Conservation (phyloP, 306 rosid species). For the Casuarina glauca region DNA sequence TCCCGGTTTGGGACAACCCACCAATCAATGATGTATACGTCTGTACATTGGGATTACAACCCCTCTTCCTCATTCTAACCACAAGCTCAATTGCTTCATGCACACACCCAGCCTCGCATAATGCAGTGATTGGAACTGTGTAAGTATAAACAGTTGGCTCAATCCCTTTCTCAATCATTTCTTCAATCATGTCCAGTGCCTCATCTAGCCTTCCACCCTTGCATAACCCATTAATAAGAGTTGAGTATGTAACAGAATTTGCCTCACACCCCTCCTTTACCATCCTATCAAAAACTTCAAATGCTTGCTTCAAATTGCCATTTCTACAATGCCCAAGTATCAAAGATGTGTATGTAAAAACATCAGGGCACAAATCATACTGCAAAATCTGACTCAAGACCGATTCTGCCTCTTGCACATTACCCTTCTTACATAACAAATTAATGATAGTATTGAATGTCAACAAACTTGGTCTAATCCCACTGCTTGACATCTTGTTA, state of each 20-base stretch:
- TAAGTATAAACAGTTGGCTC: constrained; percentile 40
- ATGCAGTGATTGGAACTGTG: constrained; percentile 37
- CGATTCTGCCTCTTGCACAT: constrained; percentile 34
- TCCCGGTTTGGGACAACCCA: constrained; percentile 37
- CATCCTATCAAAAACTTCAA: constrained; percentile 39
- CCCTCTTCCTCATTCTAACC: constrained; percentile 32
- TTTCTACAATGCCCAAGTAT: constrained; percentile 48
- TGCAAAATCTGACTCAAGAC: constrained; percentile 36
- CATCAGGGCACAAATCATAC: constrained; percentile 35
- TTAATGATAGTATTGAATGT: constrained; percentile 43
- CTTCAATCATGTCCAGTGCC: constrained; percentile 44
- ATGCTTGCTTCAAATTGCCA: constrained; percentile 31
- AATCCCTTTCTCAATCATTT: constrained; percentile 38
- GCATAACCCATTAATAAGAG: constrained; percentile 44
- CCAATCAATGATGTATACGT: constrained; percentile 42
- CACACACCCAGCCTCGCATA: constrained; percentile 36
- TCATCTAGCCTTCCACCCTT: constrained; percentile 41
- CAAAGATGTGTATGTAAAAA: constrained; percentile 43
- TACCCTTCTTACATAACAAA: constrained; percentile 45
- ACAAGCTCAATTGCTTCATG: constrained; percentile 41
- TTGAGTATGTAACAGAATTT: constrained; percentile 38
- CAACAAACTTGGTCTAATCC: constrained; percentile 37
- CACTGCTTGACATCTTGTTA: constrained; percentile 31
- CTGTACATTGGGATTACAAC: constrained; percentile 36
- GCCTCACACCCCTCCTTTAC: constrained; percentile 41